These are phyloP conservation scores for Colletotrichum coccodes DNA, from an alignment of 2,329 filamentous ascomycete genomes.

Conservation along the genomic window DNA sequence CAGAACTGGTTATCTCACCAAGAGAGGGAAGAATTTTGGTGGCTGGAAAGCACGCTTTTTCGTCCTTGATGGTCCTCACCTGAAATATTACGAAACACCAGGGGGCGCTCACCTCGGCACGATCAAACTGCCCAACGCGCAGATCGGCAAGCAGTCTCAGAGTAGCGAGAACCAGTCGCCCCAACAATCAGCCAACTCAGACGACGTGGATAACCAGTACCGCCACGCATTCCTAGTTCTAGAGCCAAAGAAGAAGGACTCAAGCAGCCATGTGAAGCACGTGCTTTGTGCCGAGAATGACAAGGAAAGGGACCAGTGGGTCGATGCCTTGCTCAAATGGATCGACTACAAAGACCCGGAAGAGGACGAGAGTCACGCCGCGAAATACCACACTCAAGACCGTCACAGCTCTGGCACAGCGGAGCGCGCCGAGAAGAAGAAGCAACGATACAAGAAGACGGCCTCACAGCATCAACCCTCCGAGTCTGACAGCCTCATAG, in stretches of 20 bases:
- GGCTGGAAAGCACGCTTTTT: slow-evolving; percentile 92
- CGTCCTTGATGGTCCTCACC: slow-evolving; percentile 65
- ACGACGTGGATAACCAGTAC: slow-evolving; percentile 92
- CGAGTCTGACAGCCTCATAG: slow-evolving; percentile 61
- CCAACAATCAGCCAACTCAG: slow-evolving; percentile 62
- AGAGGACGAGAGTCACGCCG: slow-evolving; percentile 57
- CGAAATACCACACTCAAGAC: slow-evolving; percentile 49
- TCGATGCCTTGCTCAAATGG: slow-evolving; percentile 88
- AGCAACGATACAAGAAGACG: slow-evolving; percentile 43
- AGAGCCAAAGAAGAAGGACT: slow-evolving; percentile 97
- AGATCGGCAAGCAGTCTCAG: slow-evolving; percentile 92
- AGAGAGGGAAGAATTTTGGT: slow-evolving; percentile 97
- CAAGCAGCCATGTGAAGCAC: slow-evolving; percentile 86
- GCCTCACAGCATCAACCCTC: slow-evolving; percentile 48
- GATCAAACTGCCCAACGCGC: slow-evolving; percentile 89
- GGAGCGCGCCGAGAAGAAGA: slow-evolving; percentile 37
- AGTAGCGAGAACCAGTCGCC: slow-evolving; percentile 71
- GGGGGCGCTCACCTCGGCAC: slow-evolving; percentile 91
- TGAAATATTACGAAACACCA: slow-evolving; percentile 93
- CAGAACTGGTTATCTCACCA: slow-evolving; percentile 93
- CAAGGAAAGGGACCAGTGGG: slow-evolving; percentile 91
- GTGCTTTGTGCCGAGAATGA: slow-evolving; percentile 97
- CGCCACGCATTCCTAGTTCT: slow-evolving; percentile 95
- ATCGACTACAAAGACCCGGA: slow-evolving; percentile 78
- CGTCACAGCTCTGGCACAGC: slow-evolving; percentile 47